Conservation (phyloP, 2,329 filamentous ascomycete species). For the Metarhizium guizhouense region DNA sequence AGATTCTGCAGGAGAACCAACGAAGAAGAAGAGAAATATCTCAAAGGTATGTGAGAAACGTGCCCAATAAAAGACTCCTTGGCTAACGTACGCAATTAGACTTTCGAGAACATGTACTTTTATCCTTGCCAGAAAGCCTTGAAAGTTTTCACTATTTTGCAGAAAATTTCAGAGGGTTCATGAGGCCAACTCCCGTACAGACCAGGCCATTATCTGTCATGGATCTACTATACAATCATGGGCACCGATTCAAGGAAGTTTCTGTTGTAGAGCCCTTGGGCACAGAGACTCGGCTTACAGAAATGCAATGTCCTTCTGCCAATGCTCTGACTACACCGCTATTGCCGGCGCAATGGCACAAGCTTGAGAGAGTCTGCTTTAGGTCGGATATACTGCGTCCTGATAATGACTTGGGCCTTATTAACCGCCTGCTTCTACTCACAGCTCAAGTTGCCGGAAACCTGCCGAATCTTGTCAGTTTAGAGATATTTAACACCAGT, state of each 20-base stretch:
- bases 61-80: background rate
- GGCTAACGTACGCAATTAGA: conserved; percentile 1
- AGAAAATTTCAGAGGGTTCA: background rate
- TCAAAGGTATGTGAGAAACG: conserved; percentile 5
- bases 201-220: conserved; percentile 3
- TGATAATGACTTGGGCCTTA: conserved; percentile 2
- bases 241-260: background rate
- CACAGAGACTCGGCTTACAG: background rate
- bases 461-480: conserved; percentile 3
- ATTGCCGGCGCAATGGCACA: conserved; percentile 5
- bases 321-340: conserved; percentile 1
- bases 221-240: conserved; percentile 1
- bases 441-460: conserved; percentile 1
- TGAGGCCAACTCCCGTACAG: background rate
- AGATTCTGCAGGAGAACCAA: conserved; percentile 5
- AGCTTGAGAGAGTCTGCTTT: conserved; percentile 4
- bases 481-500: conserved; percentile 4
- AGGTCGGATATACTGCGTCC: conserved; percentile 1
- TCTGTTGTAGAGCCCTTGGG: conserved; percentile 1
- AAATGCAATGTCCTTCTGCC: conserved; percentile 3
- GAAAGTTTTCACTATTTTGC: conserved; percentile 5
- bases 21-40: conserved; percentile 5
- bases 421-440: conserved; percentile 2
- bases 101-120: conserved; percentile 4
- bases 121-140: background rate